These are phyloP conservation scores for Neofusicoccum sp. DNA, from an alignment of 2,329 filamentous ascomycete genomes.

Conservation along the genomic window DNA sequence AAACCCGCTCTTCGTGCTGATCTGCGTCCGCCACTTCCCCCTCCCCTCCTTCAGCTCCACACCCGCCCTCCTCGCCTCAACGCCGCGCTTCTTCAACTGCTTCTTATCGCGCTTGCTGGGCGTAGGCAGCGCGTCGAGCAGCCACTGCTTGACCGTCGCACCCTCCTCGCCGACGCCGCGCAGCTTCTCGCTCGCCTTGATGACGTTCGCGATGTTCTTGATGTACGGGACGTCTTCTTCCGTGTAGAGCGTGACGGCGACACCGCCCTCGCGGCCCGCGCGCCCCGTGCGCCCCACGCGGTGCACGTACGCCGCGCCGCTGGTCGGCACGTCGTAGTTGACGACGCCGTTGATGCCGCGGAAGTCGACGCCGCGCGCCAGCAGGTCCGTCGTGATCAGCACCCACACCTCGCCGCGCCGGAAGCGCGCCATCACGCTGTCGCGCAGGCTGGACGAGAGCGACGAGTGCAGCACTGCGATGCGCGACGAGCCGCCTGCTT, in stretches of 20 bases:
- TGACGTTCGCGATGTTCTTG: conserved; percentile 90
- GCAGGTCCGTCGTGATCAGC: conserved; percentile 89
- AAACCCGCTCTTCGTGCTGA: conserved; percentile 80
- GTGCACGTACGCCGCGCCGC: conserved; percentile 86
- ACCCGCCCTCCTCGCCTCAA: conserved; percentile 64
- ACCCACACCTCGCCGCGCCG: conserved; percentile 93
- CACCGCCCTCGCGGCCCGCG: conserved; percentile 80
- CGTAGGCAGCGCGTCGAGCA: conserved; percentile 81
- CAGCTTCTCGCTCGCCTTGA: conserved; percentile 76
- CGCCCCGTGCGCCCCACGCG: conserved; percentile 88
- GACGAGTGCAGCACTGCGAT: conserved; percentile 90
- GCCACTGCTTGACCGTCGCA: conserved; percentile 62
- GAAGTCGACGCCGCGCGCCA: conserved; percentile 92
- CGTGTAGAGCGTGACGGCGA: conserved; percentile 92
- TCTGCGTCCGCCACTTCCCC: conserved; percentile 50
- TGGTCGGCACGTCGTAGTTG: conserved; percentile 96
- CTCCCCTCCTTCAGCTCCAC: conserved; percentile 33
- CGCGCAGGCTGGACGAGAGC: conserved; percentile 71
- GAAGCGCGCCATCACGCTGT: conserved; percentile 83
- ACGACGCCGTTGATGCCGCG: conserved; percentile 92
- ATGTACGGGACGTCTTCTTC: conserved; percentile 90
- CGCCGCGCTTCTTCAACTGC: conserved; percentile 75
- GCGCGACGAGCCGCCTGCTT: conserved; percentile 78
- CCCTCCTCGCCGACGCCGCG: conserved; percentile 43
- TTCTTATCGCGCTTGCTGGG: conserved; percentile 81